Base-by-base conservation (phyloP, 2,329 filamentous ascomycete species). In the Ophiostoma perfectum region DNA sequence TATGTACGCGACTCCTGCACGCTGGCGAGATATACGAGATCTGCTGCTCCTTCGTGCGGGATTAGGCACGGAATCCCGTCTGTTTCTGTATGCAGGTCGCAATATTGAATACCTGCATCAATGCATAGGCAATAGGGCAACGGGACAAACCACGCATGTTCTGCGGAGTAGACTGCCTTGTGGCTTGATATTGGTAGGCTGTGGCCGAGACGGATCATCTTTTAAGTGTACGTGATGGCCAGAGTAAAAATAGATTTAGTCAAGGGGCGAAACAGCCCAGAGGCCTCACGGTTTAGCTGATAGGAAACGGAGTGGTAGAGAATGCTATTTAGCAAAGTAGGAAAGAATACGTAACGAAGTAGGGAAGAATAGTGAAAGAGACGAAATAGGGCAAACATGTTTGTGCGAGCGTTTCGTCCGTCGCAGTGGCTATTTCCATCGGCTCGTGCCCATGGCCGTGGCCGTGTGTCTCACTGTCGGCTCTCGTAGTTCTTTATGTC, bases 81-180 rank as follows among this genome's bases (percentile, higher is more conserved):
- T n/a, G 27, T 14, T 55, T 27, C 8, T 55, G 18, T 55, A 12
- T 27, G 27, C 27, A 27, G 27, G 27, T 27, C 47, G n/a, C n/a
- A 55, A 55, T 55, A 55, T 55, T 55, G n/a, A 55, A 27, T 55
- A 12, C 49, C 49, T 55, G 49, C 49, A 55, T 27, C 49, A 55
- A 36, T 55, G 27, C n/a, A 55, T 14, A 27, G n/a, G 9, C 12
- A 55, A 36, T 36, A 55, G 49, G 49, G 8, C 49, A 18, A 27
- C 27, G 27, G 27, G 27, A 2, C 27, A 27, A 27, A 27, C 27
- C 27, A 27, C 27, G 27, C 27, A 27, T 27, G 27, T 27, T 27
- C 27, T 27, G 2, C 27, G 27, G 27, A 27, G 27, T 27, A 27
- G 27, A 27, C 27, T 27, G 27, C 27, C 27, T 27, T 27, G 27